phyloP scores from a whole-genome alignment of 1,284 basidiomycete species.

The Cryptococcus hybrid region DNA sequence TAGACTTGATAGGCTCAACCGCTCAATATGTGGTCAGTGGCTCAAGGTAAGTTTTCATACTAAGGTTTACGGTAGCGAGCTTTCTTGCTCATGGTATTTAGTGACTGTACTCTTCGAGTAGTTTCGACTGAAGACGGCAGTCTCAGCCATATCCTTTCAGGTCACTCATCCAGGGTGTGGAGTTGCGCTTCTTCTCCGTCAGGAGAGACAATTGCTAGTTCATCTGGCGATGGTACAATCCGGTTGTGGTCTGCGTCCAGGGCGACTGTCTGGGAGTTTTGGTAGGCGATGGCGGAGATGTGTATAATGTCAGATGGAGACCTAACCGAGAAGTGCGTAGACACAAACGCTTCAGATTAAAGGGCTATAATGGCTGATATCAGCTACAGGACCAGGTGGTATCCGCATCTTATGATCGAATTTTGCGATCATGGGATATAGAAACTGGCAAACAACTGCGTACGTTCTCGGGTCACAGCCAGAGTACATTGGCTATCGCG shows the following conservation, averaged over 20 bases:
- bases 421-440: constrained; percentile 53
- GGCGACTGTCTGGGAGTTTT: constrained; percentile 27
- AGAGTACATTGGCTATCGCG: constrained; percentile 50
- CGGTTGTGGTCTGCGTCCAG: constrained; percentile 49
- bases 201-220: constrained; percentile 42
- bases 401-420: constrained; percentile 54
- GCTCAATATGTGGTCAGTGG: constrained; percentile 50
- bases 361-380: not conserved
- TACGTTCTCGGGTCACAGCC: constrained; percentile 54
- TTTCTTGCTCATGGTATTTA: constrained; percentile 2
- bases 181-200: constrained; percentile 43
- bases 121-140: constrained; percentile 28
- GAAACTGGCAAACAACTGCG: constrained; percentile 49
- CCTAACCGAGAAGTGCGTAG: constrained; percentile 37
- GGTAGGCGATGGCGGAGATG: constrained; percentile 49
- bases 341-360: too few species aligned
- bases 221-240: constrained; percentile 52
- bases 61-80: too few species aligned
- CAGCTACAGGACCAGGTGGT: constrained; percentile 42
- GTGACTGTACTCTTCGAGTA: constrained; percentile 46
- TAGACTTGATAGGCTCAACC: constrained; percentile 49
- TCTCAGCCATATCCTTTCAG: constrained; percentile 30
- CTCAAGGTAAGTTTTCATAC: constrained; percentile 21
- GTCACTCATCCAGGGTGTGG: constrained; percentile 53
- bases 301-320: constrained; percentile 53